A percentile compares a stretch with the other conserved stretches of the same genome.
Evolutionary conservation across 2,329 filamentous ascomycete genomes (phyloP).

Genomic region (Neonectria sp.): DNA sequence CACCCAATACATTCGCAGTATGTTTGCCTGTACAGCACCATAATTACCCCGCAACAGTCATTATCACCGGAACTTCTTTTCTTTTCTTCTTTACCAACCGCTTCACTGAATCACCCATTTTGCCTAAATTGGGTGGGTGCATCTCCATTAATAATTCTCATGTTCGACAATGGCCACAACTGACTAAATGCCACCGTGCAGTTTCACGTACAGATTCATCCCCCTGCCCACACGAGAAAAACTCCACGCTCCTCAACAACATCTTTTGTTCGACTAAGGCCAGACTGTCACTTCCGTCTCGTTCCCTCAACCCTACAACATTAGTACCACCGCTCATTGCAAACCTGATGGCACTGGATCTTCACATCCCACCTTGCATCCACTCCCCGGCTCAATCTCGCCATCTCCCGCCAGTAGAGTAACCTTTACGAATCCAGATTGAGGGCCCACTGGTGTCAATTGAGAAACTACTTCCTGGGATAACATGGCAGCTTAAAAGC

Average conservation of each 20-base stretch:
- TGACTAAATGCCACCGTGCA: background rate
- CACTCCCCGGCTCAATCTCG: slow-evolving; percentile 26
- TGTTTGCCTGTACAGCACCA: too few species aligned
- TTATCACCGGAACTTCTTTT: too few species aligned
- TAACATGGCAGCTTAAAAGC: slow-evolving; percentile 27
- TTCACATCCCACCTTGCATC: slow-evolving; percentile 39
- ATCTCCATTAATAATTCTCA: too few species aligned
- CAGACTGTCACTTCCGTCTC: background rate
- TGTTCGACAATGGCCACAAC: too few species aligned
- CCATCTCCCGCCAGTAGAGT: slow-evolving; percentile 34
- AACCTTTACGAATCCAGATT: slow-evolving; percentile 41
- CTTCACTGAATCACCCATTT: too few species aligned
- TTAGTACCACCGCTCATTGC: background rate
- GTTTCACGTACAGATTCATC: background rate
- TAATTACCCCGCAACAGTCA: too few species aligned
- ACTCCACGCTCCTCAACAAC: background rate
- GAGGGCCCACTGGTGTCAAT: slow-evolving; percentile 39
- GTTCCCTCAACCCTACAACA: background rate
- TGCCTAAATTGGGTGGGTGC: too few species aligned
- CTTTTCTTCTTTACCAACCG: too few species aligned
- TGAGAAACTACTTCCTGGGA: slow-evolving; percentile 35
- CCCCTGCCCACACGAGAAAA: background rate
- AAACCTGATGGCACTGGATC: slow-evolving; percentile 27
- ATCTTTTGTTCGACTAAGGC: background rate
- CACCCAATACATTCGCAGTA: too few species aligned